phyloP scores from a whole-genome alignment of 495 filamentous ascomycete genomes.

The Penicillium simplicissimum region DNA sequence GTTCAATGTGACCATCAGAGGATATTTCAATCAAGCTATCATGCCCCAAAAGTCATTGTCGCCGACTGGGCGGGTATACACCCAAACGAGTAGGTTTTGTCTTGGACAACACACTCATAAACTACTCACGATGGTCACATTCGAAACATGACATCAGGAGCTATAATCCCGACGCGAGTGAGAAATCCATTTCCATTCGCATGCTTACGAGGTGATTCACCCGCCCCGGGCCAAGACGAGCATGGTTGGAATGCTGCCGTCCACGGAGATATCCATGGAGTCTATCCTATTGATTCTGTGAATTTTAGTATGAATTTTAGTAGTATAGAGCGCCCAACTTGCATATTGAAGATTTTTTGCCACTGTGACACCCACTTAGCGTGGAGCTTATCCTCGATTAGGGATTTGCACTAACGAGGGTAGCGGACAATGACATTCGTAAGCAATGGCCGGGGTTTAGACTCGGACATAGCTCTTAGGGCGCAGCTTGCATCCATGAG shows the following conservation, averaged over 20 bases:
- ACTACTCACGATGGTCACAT: too few relatives aligned
- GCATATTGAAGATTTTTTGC: background rate
- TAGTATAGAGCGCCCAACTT: background rate
- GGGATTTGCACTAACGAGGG: background rate
- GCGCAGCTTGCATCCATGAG: background rate
- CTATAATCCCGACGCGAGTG: too few relatives aligned
- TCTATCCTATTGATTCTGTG: background rate
- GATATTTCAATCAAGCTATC: too few relatives aligned
- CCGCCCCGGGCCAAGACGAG: too few relatives aligned
- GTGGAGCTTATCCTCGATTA: background rate
- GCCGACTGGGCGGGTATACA: too few relatives aligned
- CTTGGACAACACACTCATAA: too few relatives aligned
- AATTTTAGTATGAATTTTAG: too few relatives aligned
- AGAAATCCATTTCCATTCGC: too few relatives aligned
- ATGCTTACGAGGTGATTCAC: background rate
- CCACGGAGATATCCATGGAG: background rate
- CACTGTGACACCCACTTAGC: background rate
- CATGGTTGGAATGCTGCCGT: background rate
- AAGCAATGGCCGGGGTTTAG: slow-evolving; percentile 2
- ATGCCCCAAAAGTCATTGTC: too few relatives aligned
- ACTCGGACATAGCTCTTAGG: background rate
- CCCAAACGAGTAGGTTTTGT: too few relatives aligned
- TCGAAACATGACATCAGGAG: too few relatives aligned
- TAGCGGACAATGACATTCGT: background rate
- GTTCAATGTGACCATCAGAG: too few relatives aligned